Conservation (phyloP, 1,284 basidiomycete species). For the Microbotryomycetes sp. region DNA sequence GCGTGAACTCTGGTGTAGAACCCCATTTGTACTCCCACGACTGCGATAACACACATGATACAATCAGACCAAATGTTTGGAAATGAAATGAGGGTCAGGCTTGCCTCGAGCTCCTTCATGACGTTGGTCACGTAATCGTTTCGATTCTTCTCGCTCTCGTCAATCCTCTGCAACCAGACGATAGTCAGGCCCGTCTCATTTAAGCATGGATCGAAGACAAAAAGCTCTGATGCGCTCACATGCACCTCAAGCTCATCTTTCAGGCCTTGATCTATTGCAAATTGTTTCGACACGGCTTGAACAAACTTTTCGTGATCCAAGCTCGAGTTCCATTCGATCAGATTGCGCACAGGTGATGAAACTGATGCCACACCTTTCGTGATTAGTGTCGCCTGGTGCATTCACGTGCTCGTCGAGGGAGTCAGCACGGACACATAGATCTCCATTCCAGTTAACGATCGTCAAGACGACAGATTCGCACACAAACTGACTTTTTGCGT, state of each 20-base stretch:
- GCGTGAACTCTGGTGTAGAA: slow-evolving; percentile 85
- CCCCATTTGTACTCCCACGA: slow-evolving; percentile 92
- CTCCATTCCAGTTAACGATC: not conserved
- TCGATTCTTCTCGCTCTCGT: slow-evolving; percentile 48
- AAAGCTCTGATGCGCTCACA: slow-evolving; percentile 12
- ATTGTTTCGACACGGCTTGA: slow-evolving; percentile 63
- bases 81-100: slow-evolving; percentile 29
- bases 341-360: slow-evolving; percentile 82
- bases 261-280: slow-evolving; percentile 56
- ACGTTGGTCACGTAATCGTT: slow-evolving; percentile 56
- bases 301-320: slow-evolving; percentile 67
- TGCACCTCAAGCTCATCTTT: slow-evolving; percentile 23
- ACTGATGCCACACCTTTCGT: slow-evolving; percentile 86
- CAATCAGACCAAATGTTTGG: no score
- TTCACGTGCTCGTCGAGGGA: not conserved
- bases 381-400: slow-evolving; percentile 62
- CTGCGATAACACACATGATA: no score
- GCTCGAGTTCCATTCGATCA: slow-evolving; percentile 51
- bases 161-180: slow-evolving; percentile 48
- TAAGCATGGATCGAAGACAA: not conserved
- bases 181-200: slow-evolving; percentile 28
- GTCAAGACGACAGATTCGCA: not conserved
- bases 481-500: slow-evolving; percentile 57
- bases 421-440: not conserved
- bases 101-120: slow-evolving; percentile 63